Evolutionary conservation across 2,329 filamentous ascomycete species (phyloP), one percentile per base, ranked within the genome.

Genomic region (Didymella keratinophila): DNA sequence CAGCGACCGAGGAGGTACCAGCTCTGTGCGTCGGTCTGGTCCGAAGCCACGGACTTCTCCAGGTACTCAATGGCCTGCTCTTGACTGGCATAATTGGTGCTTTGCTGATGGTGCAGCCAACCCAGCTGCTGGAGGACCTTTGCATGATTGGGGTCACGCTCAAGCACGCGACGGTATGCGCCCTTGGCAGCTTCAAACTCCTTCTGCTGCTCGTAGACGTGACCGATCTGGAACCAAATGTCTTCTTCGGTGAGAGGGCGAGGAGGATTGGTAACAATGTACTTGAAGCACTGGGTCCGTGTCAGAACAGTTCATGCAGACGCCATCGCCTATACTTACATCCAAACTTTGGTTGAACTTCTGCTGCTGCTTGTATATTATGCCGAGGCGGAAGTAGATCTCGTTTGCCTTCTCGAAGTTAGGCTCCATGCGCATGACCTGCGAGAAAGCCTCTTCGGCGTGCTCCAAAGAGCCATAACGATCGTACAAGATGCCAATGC

Each of bases 141-240:
- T 73, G 95, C 95, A 73, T 99, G 95, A 74, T 93, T 94, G 11
- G 95, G 93, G 71, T 97, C 94, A 64, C 93, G 90, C 55, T 99
- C 94, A 50, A 99, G 86, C 30, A 99, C 95, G 34, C 93, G 90
- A 67, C 91, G 88, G 74, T 99, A 99, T 8, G 95, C 95, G 50
- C 87, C 84, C 82, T 98, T 97, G 48, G 95, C 95, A 65, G 88
- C 90, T 65, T 98, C 93, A 73, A 96, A 97, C 93, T 99, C 95
- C 84, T 98, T 98, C 78, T 98, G 94, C 73, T 98, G 95, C 76
- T 99, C 95, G 72, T 99, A 93, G 48, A 99, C 95, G 77, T 99
- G 95, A 25, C 95, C 95, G 73, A 99, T 98, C 78, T 99, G 95
- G 82, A 99, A 99, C 94, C 94, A 98, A 60, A 99, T 99, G 70